phyloP scores from a whole-genome alignment of 2,329 filamentous ascomycete species.

The Diplodia scrobiculata region DNA sequence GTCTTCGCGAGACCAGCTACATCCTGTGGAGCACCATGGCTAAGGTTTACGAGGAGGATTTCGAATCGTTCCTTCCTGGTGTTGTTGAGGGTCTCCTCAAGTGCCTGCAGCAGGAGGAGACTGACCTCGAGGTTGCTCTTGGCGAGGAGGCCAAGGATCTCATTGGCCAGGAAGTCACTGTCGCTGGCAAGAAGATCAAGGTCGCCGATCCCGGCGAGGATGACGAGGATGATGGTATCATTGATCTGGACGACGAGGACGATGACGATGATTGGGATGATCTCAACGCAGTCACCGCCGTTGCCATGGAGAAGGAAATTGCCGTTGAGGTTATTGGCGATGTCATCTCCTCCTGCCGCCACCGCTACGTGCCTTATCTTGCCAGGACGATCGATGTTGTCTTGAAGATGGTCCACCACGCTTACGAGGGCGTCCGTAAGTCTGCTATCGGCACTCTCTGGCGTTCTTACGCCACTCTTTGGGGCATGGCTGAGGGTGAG shows the following conservation, averaged over 20 bases:
- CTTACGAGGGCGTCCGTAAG: constrained; percentile 91
- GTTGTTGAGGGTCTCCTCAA: constrained; percentile 80
- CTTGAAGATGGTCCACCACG: constrained; percentile 79
- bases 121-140: constrained; percentile 74
- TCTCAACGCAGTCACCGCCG: constrained; percentile 78
- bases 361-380: constrained; percentile 78
- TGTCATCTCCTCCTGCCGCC: constrained; percentile 82
- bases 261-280: constrained; percentile 85
- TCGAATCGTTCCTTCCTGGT: constrained; percentile 74
- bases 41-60: constrained; percentile 87
- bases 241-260: constrained; percentile 68
- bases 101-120: constrained; percentile 86
- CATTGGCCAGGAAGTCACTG: constrained; percentile 72
- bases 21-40: constrained; percentile 94
- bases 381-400: constrained; percentile 84
- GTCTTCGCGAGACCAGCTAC: constrained; percentile 93
- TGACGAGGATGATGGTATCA: constrained; percentile 61
- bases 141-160: constrained; percentile 74
- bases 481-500: constrained; percentile 79
- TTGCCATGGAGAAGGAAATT: constrained; percentile 96
- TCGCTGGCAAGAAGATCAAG: constrained; percentile 84
- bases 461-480: constrained; percentile 90
- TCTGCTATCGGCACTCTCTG: constrained; percentile 88
- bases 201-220: constrained; percentile 66
- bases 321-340: constrained; percentile 94